A percentile compares a stretch with the other conserved stretches of the same genome.
These are phyloP conservation scores for Vitis rotundifolia DNA, from an alignment of 164 flowering plant genomes.

Conservation along the genomic window DNA sequence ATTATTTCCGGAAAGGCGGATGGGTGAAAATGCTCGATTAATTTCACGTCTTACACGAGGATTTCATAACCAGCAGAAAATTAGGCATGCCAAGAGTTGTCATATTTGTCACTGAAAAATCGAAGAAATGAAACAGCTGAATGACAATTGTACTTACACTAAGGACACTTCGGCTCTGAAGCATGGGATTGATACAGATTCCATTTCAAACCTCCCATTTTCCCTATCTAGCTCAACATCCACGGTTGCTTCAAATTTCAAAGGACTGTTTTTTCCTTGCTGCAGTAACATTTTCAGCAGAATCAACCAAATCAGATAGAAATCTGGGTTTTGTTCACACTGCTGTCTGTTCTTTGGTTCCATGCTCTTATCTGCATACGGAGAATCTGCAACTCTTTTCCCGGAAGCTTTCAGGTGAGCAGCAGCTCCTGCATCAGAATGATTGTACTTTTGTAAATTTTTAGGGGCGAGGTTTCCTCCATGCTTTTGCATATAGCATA, in stretches of 20 bases:
- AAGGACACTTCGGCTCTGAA: neutral
- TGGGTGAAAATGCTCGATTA: too few species aligned
- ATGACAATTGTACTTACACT: neutral
- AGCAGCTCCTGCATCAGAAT: conserved; percentile 6
- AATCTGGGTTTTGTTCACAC: conserved; percentile 23
- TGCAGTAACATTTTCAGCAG: conserved; percentile 52
- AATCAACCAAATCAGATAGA: conserved; percentile 59
- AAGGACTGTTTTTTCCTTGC: conserved; percentile 58
- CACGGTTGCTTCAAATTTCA: conserved; percentile 50
- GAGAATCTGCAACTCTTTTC: conserved; percentile 1
- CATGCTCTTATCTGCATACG: conserved; percentile 11
- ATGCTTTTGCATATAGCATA: conserved; percentile 27
- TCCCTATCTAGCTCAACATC: conserved; percentile 38
- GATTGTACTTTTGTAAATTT: neutral
- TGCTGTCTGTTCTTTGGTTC: conserved; percentile 7
- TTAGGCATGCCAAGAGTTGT: too few species aligned
- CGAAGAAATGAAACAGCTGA: too few species aligned
- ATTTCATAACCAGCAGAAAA: too few species aligned
- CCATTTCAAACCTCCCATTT: conserved; percentile 63
- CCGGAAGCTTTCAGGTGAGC: conserved; percentile 1
- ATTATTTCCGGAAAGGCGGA: too few species aligned
- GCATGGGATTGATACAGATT: conserved; percentile 50
- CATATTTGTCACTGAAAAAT: too few species aligned
- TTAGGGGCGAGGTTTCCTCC: neutral
- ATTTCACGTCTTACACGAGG: too few species aligned